Conservation (phyloP, 1,139 yeast genomes). For the Taphrina confusa region DNA sequence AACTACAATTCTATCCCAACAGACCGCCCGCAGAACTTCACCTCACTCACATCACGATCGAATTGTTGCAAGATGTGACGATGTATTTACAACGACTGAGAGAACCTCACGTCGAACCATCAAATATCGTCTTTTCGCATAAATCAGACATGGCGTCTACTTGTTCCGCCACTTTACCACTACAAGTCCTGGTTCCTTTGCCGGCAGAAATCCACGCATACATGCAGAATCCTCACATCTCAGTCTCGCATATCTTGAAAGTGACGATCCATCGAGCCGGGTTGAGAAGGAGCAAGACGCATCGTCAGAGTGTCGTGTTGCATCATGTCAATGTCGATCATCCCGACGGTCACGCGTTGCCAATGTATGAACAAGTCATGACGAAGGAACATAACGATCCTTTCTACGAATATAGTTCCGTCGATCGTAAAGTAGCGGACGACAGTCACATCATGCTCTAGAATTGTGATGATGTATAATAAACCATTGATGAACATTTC, state of each 20-base stretch:
- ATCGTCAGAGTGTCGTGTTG: constrained; percentile 1
- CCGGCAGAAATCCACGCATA: constrained; percentile 20
- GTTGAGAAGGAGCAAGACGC: neutral
- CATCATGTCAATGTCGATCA: constrained; percentile 13
- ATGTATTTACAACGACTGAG: constrained; percentile 5
- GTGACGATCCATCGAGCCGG: constrained; percentile 18
- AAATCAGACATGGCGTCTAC: neutral
- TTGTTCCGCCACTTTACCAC: neutral
- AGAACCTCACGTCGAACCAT: constrained; percentile 11
- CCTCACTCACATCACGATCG: constrained; percentile 11
- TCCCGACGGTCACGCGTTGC: constrained; percentile 7
- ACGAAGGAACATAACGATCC: constrained; percentile 17
- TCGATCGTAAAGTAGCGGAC: constrained; percentile 17
- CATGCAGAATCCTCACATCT: constrained; percentile 13
- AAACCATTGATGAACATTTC: neutral
- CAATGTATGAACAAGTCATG: constrained; percentile 5
- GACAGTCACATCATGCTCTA: constrained; percentile 1
- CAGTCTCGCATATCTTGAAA: neutral
- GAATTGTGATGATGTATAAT: neutral
- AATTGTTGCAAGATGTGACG: constrained; percentile 8
- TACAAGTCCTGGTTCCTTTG: neutral
- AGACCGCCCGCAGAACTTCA: neutral
- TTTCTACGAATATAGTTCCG: constrained; percentile 8
- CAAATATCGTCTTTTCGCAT: neutral
- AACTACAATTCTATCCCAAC: neutral